Conservation (phyloP, 129 eudicot species). For the Arctium minus region DNA sequence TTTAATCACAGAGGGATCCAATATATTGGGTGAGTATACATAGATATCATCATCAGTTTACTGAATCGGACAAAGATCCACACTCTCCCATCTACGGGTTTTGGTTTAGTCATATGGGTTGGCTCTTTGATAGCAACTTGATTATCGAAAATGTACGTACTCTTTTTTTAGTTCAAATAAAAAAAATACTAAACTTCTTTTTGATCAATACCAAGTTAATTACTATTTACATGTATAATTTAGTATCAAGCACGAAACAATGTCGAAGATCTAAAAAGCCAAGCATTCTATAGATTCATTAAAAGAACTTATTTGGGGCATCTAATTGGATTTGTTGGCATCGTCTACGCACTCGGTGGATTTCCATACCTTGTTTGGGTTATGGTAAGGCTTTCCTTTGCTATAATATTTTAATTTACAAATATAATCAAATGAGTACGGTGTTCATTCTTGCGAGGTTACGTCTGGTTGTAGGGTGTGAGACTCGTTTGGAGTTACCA, state of each 20-base stretch:
- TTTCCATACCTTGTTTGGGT: slow-evolving; percentile 83
- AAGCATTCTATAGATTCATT: slow-evolving; percentile 57
- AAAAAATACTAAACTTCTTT: too few relatives aligned
- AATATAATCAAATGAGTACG: not conserved
- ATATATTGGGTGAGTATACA: slow-evolving; percentile 54
- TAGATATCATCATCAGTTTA: slow-evolving; percentile 43
- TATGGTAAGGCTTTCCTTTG: slow-evolving; percentile 39
- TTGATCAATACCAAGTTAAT: not conserved
- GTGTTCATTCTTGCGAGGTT: too few relatives aligned
- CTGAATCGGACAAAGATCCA: slow-evolving; percentile 28
- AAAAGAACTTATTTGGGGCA: slow-evolving; percentile 51
- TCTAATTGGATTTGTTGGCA: slow-evolving; percentile 43
- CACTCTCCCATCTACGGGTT: slow-evolving; percentile 28
- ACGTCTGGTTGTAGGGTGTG: slow-evolving; percentile 48
- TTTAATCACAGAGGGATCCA: slow-evolving; percentile 29
- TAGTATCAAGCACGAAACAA: slow-evolving; percentile 68
- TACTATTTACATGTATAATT: not conserved
- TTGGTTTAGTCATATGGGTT: slow-evolving; percentile 48
- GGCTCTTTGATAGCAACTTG: slow-evolving; percentile 24
- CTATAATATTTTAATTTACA: not conserved
- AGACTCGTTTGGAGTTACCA: slow-evolving; percentile 52
- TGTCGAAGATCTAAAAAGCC: slow-evolving; percentile 71
- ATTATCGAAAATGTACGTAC: slow-evolving; percentile 10
- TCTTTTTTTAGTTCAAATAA: not conserved
- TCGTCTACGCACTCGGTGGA: slow-evolving; percentile 66